Conservation (phyloP, 148 eudicot genomes). For the Vaccinium macrocarpon region DNA sequence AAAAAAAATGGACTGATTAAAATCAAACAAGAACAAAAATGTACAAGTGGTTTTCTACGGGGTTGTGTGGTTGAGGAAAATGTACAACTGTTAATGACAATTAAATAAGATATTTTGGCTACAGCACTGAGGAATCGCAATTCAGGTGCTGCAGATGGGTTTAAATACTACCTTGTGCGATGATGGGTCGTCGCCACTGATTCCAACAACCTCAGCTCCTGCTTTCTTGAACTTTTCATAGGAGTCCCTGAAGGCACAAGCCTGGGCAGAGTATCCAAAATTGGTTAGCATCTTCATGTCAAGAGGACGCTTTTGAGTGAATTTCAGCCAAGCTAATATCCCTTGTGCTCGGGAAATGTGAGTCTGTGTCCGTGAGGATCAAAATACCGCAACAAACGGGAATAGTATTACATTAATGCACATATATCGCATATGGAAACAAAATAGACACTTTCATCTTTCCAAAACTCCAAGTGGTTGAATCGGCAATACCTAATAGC, state of each 20-base stretch:
- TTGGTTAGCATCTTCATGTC: neutral
- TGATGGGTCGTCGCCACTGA: constrained; percentile 76
- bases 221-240: constrained; percentile 99
- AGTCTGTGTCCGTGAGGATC: neutral
- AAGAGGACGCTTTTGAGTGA: neutral
- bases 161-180: constrained; percentile 79
- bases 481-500: neutral
- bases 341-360: neutral
- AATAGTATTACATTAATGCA: neutral
- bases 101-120: neutral
- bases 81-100: neutral
- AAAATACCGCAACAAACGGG: neutral
- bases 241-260: constrained; percentile 98
- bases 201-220: constrained; percentile 93
- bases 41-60: neutral
- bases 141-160: neutral
- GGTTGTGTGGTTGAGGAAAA: neutral
- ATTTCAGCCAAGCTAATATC: no score
- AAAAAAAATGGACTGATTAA: neutral
- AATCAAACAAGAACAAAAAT: neutral
- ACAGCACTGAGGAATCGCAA: no score
- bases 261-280: constrained; percentile 37
- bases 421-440: neutral
- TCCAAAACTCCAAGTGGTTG: neutral
- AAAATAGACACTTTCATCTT: neutral